Base-by-base conservation (phyloP, 2,329 filamentous ascomycete species). In the Colletotrichum agaves region DNA sequence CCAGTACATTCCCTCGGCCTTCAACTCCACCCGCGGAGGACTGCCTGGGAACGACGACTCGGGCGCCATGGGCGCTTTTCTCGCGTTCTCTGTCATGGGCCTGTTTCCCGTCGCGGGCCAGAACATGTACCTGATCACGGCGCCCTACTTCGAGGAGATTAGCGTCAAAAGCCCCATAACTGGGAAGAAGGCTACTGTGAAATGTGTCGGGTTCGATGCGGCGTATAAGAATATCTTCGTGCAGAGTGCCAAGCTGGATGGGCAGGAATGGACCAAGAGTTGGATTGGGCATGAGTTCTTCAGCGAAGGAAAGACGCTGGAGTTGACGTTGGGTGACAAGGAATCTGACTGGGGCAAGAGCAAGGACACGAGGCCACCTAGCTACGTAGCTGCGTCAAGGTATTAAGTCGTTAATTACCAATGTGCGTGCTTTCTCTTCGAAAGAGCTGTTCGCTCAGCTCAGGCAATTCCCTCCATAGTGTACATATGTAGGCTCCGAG, bases 1-100 rank as follows among this genome's bases (percentile, higher is more conserved):
- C 69, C 83, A 79, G 57, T 90, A 90, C 71, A 89, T 90, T 57
- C 88, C 88, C 0, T 81, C 82, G 0, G 81, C 84, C 39, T 91
- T 90, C 80, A 89, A 89, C 76, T 81, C 83, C 10, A 83, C 85
- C 0, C 69, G 84, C 2, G 78, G 77, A 3, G 88, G 89, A 0
- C 83, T 90, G 17, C 87, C 88, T 0, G 89, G 88, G 0, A 90
- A 90, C 71, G 88, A 90, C 50, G 88, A 90, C 73, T 85, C 82
- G 15, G 88, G 88, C 0, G 86, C 88, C 2, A 90, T 90, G 88
- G 88, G 87, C 2, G 83, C 83, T 0, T 90, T 89, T 62, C 81
- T 84, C 2, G 84, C 81, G 0, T 80, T 90, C 4, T 82, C 83
- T 19, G 88, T 90, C 85, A 83, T 90, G 73, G 88, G 62, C 2